Conservation (phyloP, 306 rosid genomes). For the Prunus padus region DNA sequence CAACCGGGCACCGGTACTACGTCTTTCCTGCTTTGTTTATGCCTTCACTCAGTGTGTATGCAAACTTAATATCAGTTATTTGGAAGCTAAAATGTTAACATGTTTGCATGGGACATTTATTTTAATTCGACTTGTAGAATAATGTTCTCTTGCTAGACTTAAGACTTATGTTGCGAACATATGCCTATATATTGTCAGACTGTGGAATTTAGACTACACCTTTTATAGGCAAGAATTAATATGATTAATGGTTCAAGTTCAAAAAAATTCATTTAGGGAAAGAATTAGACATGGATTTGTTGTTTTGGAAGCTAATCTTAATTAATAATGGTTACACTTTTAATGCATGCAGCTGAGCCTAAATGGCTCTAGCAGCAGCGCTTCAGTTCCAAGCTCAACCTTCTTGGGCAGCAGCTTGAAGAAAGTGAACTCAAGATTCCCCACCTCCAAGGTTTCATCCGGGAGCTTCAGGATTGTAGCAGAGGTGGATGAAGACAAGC, state of each 20-base stretch:
- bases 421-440: slow-evolving; percentile 56
- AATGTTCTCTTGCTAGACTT: too few relatives aligned
- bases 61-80: background rate
- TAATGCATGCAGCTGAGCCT: slow-evolving; percentile 57
- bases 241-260: background rate
- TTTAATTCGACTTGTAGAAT: too few relatives aligned
- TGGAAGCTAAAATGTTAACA: background rate
- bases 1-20: slow-evolving; percentile 62
- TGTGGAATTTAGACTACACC: too few relatives aligned
- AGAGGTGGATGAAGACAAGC: slow-evolving; percentile 46
- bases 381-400: slow-evolving; percentile 58
- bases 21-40: slow-evolving; percentile 7
- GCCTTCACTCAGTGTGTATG: background rate
- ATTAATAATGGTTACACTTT: background rate
- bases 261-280: background rate
- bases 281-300: background rate
- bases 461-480: slow-evolving; percentile 58
- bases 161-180: too few relatives aligned
- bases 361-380: slow-evolving; percentile 55
- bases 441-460: slow-evolving; percentile 39
- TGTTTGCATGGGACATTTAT: background rate
- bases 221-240: too few relatives aligned
- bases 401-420: slow-evolving; percentile 81
- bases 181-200: too few relatives aligned
- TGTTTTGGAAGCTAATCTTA: background rate